Percentiles rank a stretch among this genome's conserved stretches.
Conservation (phyloP, 345 rosid species). For the Dovyalis caffra region DNA sequence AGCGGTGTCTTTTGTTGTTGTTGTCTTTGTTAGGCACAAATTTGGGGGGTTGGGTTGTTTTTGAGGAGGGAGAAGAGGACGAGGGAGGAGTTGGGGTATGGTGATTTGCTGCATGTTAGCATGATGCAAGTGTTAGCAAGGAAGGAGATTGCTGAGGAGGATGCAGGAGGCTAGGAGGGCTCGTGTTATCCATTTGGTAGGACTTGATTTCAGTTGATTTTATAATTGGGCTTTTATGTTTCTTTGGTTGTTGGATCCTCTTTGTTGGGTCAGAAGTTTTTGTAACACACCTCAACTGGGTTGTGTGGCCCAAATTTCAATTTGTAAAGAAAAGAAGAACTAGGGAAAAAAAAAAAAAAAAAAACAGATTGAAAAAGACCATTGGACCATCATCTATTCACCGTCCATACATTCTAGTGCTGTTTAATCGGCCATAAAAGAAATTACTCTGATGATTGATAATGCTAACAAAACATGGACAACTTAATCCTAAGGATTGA, state of each 20-base stretch:
- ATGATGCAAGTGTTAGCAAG: background rate
- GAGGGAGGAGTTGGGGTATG: background rate
- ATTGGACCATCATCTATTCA: too few species aligned
- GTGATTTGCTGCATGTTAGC: background rate
- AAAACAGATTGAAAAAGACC: too few species aligned
- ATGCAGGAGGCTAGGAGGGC: background rate
- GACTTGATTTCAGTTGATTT: background rate
- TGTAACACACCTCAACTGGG: background rate
- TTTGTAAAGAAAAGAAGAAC: background rate
- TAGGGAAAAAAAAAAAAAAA: too few species aligned
- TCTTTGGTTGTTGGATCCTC: background rate
- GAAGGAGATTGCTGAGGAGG: background rate
- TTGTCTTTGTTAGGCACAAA: background rate
- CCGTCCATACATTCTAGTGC: too few species aligned
- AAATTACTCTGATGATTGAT: too few species aligned
- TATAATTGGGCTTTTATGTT: background rate
- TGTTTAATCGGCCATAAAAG: too few species aligned
- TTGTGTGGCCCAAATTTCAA: background rate
- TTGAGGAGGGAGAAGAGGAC: background rate
- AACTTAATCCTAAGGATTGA: too few species aligned
- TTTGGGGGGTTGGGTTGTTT: background rate
- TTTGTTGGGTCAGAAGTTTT: too few species aligned
- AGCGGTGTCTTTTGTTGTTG: constrained; percentile 44
- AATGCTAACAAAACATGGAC: too few species aligned
- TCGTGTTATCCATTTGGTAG: background rate